Conservation (phyloP, 23 red algal species). For the Agarophyton chilense region DNA sequence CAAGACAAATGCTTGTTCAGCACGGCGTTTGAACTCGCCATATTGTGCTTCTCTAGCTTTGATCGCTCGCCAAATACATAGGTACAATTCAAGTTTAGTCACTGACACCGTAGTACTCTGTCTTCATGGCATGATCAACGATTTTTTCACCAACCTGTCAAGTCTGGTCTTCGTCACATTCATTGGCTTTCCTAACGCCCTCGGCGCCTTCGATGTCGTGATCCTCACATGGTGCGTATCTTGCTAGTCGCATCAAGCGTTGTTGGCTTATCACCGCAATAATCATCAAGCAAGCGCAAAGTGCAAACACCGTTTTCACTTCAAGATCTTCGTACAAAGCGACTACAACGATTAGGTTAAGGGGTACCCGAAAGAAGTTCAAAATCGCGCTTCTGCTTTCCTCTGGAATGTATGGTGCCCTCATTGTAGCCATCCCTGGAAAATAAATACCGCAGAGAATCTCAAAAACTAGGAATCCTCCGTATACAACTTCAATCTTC, state of each 20-base stretch:
- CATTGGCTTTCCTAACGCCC: not conserved
- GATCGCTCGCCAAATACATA: too few relatives aligned
- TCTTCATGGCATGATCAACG: too few relatives aligned
- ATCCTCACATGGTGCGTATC: slow-evolving; percentile 45
- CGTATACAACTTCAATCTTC: slow-evolving; percentile 48
- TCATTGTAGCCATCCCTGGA: slow-evolving; percentile 79
- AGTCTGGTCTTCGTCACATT: not conserved
- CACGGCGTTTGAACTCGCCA: too few relatives aligned
- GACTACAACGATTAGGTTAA: slow-evolving; percentile 88
- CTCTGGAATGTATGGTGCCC: slow-evolving; percentile 78
- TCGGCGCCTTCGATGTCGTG: slow-evolving; percentile 5
- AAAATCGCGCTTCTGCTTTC: slow-evolving; percentile 83
- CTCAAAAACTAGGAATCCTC: slow-evolving; percentile 78
- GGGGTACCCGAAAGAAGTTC: slow-evolving; percentile 82
- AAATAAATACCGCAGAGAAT: slow-evolving; percentile 84
- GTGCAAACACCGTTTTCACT: slow-evolving; percentile 52
- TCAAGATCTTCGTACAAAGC: slow-evolving; percentile 71
- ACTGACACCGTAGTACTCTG: too few relatives aligned
- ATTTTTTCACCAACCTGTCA: too few relatives aligned
- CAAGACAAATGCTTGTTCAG: too few relatives aligned
- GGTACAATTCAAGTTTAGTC: too few relatives aligned
- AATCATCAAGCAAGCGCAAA: slow-evolving; percentile 64
- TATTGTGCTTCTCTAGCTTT: too few relatives aligned
- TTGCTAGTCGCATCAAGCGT: slow-evolving; percentile 36
- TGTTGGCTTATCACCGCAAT: slow-evolving; percentile 53